Conservation (phyloP, 2,329 filamentous ascomycete genomes). For the Onygena corvina region DNA sequence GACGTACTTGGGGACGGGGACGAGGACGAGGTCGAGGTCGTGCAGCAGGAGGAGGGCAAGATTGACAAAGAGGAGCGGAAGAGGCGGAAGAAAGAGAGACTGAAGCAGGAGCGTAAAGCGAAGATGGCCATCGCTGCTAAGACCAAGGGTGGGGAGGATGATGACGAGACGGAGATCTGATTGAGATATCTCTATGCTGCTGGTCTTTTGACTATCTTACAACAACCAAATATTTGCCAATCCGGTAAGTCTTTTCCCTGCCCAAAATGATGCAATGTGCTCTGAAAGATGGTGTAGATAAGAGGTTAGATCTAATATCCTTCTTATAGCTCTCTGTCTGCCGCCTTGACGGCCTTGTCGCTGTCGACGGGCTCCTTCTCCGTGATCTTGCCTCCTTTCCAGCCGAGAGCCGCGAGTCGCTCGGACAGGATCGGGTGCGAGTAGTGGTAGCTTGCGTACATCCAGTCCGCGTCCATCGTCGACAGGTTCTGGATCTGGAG, state of each 20-base stretch:
- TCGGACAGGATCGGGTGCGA: conserved; percentile 94
- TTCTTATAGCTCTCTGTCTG: conserved; percentile 66
- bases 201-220: not conserved
- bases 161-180: conserved; percentile 2
- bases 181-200: not conserved
- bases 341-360: conserved; percentile 54
- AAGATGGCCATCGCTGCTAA: too few relatives aligned
- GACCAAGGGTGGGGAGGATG: conserved; percentile 12
- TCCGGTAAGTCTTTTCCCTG: not conserved
- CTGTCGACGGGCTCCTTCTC: conserved; percentile 40
- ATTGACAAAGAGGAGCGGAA: conserved; percentile 44
- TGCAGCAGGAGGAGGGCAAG: conserved; percentile 24
- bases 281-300: too few relatives aligned
- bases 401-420: conserved; percentile 78
- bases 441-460: conserved; percentile 98
- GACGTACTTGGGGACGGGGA: conserved; percentile 23
- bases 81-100: conserved; percentile 44
- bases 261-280: not conserved
- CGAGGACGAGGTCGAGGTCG: conserved; percentile 31
- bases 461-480: conserved; percentile 97
- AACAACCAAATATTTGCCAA: conserved; percentile 3
- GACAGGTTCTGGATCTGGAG: conserved; percentile 96
- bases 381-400: conserved; percentile 51
- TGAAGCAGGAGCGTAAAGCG: conserved; percentile 34
- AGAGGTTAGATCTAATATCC: too few relatives aligned